These are phyloP conservation scores for Fusarium robinianum DNA, from an alignment of 2,329 filamentous ascomycete species.

Conservation along the genomic window DNA sequence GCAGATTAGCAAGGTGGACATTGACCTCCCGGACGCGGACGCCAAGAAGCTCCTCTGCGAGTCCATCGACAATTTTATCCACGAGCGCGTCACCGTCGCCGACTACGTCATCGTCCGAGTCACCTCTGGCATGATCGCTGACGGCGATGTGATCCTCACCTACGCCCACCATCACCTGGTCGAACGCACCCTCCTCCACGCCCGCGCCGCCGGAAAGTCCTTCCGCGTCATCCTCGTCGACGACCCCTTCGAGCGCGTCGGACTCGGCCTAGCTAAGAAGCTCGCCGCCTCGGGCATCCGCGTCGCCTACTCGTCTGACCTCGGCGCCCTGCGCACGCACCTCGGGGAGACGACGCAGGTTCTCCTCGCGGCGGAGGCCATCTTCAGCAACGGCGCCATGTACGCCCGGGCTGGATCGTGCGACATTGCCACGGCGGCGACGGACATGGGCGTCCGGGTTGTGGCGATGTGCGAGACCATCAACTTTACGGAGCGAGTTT, in stretches of 20 bases:
- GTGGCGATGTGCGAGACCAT: conserved; percentile 92
- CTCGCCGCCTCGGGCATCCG: conserved; percentile 71
- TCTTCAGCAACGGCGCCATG: conserved; percentile 92
- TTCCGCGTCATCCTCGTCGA: conserved; percentile 90
- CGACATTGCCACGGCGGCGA: conserved; percentile 81
- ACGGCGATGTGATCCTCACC: conserved; percentile 82
- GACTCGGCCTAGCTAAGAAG: conserved; percentile 66
- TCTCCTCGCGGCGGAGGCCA: conserved; percentile 87
- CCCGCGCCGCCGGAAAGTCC: conserved; percentile 68
- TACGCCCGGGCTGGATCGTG: conserved; percentile 88
- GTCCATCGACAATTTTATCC: conserved; percentile 86
- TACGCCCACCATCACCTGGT: conserved; percentile 87
- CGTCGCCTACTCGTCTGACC: conserved; percentile 77
- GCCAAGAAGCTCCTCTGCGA: conserved; percentile 80
- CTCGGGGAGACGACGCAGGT: conserved; percentile 72
- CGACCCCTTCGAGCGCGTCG: conserved; percentile 59
- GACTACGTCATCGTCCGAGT: conserved; percentile 82
- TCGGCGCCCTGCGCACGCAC: conserved; percentile 76
- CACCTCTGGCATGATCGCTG: conserved; percentile 73
- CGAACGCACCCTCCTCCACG: conserved; percentile 77
- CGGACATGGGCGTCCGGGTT: conserved; percentile 75
- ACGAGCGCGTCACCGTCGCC: conserved; percentile 85
- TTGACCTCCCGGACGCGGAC: conserved; percentile 77
- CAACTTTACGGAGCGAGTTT: conserved; percentile 87
- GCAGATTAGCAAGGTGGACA: conserved; percentile 86